phyloP scores from a whole-genome alignment of 768 basidiomycete genomes.

The Pisolithus orientalis region DNA sequence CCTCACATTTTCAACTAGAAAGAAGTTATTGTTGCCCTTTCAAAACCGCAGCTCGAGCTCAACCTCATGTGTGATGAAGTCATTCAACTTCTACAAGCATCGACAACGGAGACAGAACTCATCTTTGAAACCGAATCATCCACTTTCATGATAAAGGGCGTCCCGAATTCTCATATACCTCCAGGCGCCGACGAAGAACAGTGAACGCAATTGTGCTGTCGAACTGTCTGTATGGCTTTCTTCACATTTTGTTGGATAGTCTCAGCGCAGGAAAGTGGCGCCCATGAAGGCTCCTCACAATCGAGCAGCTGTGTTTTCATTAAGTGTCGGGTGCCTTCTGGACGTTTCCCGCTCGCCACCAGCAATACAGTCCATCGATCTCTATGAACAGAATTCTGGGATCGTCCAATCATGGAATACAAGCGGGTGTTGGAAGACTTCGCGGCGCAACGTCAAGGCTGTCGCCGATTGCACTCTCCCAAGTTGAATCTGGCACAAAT shows the following conservation, averaged over 20 bases:
- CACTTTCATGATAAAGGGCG: conserved; percentile 8
- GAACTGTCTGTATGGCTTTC: neutral
- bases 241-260: conserved; percentile 2
- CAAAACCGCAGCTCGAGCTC: too few species aligned
- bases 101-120: neutral
- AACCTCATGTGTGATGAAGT: too few species aligned
- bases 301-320: neutral
- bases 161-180: conserved; percentile 9
- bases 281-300: conserved; percentile 21
- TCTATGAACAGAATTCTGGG: too few species aligned
- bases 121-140: conserved; percentile 8
- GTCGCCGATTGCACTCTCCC: too few species aligned
- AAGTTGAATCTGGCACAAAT: too few species aligned
- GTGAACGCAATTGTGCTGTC: neutral
- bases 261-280: conserved; percentile 9
- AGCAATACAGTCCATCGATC: too few species aligned
- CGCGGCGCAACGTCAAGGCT: too few species aligned
- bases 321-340: neutral
- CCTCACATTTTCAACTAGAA: too few species aligned
- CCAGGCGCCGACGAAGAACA: conserved; percentile 1
- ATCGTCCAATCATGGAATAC: too few species aligned
- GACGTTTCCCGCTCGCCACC: neutral
- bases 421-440: too few species aligned
- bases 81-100: neutral
- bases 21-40: too few species aligned